Evolutionary conservation across 306 rosid genomes (phyloP), one percentile per base, ranked within the genome.

Genomic region (Alnus glutinosa): DNA sequence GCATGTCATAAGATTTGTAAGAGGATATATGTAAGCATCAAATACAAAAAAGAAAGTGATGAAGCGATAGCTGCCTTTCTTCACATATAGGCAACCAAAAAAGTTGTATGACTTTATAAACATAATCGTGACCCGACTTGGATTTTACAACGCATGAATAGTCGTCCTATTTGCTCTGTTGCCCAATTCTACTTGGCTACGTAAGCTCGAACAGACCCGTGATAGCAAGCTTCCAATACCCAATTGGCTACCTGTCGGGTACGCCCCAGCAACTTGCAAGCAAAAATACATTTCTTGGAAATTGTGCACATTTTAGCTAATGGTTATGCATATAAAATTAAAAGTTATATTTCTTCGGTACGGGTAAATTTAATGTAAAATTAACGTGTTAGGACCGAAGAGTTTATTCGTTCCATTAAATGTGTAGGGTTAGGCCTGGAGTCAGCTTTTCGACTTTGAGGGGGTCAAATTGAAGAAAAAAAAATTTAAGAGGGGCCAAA

Each of bases 1-100:
- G 69, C 70, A 67, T 57, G 59, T n/a, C 50, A 19, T 36, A 13
- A 72, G 63, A 55, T 81, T 54, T 18, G 39, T 39, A 73, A 7
- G 23, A 34, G 49, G 74, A 16, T 51, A 52, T 55, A n/a, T 42
- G n/a, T 47, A 69, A 44, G 55, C 74, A 68, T 66, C 54, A 48
- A 52, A 73, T 50, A 78, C 3, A 63, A 12, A 63, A 39, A 3
- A 15, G 16, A 66, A 12, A 55, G 44, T 2, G 52, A 32, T 62
- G 34, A 36, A 55, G 76, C 19, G 58, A 68, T 70, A 70, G 77
- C 66, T 78, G 88, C 63, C 74, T 85, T 74, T 69, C 85, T 74
- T 84, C 76, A 67, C 16, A 46, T 64, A 52, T 7, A 4, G 79
- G 84, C 73, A 80, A 84, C 44, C 71, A 73, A 72, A 42, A 42